phyloP scores from a whole-genome alignment of 2,329 filamentous ascomycete species.

The Nectriaceae sp. region DNA sequence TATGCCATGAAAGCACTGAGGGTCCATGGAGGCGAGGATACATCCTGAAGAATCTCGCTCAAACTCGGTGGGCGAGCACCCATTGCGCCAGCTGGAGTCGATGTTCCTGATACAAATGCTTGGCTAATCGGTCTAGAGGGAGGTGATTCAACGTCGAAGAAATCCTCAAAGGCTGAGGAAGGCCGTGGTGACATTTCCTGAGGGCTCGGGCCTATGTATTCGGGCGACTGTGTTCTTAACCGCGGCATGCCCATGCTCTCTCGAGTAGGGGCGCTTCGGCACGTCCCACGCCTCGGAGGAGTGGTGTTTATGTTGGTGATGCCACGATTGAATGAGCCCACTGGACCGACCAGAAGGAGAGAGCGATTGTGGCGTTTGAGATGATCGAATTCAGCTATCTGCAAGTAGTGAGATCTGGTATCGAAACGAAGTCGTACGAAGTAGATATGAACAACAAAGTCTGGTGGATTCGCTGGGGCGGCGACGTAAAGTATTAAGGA shows the following conservation, averaged over 20 bases:
- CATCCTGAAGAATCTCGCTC: slow-evolving; percentile 84
- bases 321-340: slow-evolving; percentile 4
- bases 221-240: slow-evolving; percentile 46
- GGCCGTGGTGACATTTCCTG: slow-evolving; percentile 46
- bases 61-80: slow-evolving; percentile 63
- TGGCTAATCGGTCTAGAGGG: slow-evolving; percentile 53
- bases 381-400: not conserved
- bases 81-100: slow-evolving; percentile 35
- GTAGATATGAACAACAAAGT: not conserved
- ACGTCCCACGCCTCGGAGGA: slow-evolving; percentile 21
- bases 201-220: slow-evolving; percentile 44
- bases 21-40: slow-evolving; percentile 85
- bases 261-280: slow-evolving; percentile 16
- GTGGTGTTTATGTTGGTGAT: slow-evolving; percentile 10
- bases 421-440: not conserved
- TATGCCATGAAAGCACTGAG: slow-evolving; percentile 94
- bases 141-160: slow-evolving; percentile 43
- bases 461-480: not conserved
- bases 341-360: not conserved
- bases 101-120: slow-evolving; percentile 46
- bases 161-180: slow-evolving; percentile 48
- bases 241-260: slow-evolving; percentile 49
- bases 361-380: slow-evolving; percentile 1
- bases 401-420: not conserved
- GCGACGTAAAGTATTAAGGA: slow-evolving; percentile 5